Evolutionary conservation across 2,329 filamentous ascomycete genomes (phyloP).

Genomic region (Paracoccidioides brasiliensis): DNA sequence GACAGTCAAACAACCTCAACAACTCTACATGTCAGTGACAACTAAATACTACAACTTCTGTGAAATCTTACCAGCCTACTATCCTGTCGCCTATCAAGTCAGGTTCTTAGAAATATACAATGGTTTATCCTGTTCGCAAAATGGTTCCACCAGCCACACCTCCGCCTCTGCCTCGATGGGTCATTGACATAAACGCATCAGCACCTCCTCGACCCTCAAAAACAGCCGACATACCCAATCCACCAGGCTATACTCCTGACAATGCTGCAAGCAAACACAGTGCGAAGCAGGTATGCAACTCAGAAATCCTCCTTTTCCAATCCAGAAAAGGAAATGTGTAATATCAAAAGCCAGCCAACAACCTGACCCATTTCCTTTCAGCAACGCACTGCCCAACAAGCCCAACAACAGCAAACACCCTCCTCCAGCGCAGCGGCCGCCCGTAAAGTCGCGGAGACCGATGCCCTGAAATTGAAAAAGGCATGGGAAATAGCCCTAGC

Average conservation of each 20-base stretch:
- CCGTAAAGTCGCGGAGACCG: constrained; percentile 59
- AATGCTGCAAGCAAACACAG: constrained; percentile 46
- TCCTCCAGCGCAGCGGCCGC: constrained; percentile 53
- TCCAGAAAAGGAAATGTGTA: constrained; percentile 1
- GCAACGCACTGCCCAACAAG: constrained; percentile 11
- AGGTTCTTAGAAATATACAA: not conserved
- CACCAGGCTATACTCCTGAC: constrained; percentile 76
- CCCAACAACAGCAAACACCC: constrained; percentile 20
- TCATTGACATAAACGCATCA: constrained; percentile 61
- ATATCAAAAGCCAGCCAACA: not conserved
- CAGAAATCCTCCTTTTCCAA: constrained; percentile 1
- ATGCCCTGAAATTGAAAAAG: constrained; percentile 93
- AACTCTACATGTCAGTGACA: not conserved
- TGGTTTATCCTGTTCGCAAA: not conserved
- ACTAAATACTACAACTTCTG: not conserved
- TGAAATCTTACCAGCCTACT: not conserved
- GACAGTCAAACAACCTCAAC: not conserved
- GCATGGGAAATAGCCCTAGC: constrained; percentile 95
- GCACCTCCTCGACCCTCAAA: constrained; percentile 54
- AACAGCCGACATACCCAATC: constrained; percentile 57
- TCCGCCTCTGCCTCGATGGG: constrained; percentile 61
- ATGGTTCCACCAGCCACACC: constrained; percentile 14
- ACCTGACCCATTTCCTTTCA: not conserved
- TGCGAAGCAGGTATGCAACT: constrained; percentile 43
- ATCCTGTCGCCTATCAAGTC: not conserved